Base-by-base conservation (phyloP, 2,329 filamentous ascomycete genomes). In the Fusarium tuaranense region DNA sequence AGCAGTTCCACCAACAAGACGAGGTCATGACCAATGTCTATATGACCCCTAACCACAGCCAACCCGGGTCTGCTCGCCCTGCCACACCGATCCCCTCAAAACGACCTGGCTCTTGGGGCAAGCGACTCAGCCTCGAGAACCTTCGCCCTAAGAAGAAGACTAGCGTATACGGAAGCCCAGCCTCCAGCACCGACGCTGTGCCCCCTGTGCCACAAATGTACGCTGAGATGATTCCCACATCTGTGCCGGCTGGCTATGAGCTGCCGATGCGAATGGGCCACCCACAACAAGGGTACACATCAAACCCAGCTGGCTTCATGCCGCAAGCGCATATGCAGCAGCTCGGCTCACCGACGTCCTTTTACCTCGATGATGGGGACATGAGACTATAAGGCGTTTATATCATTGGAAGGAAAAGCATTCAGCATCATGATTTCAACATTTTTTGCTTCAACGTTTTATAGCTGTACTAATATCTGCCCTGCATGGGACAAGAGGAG, bases 81-180 rank as follows among this genome's bases (percentile, higher is more conserved):
- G 83, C 81, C 7, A 84, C 83, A 22, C 83, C 83, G 8, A 81
- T 82, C 16, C 83, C 83, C 2, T 78, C 82, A 65, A 84, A 84
- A 69, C 79, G 83, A 65, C 83, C 83, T 25, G 82, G 80, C 30
- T 84, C 83, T 5, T 84, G 83, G 83, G 80, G 81, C 16, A 81
- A 83, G 60, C 76, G 82, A 34, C 76, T 82, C 25, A 83, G 80
- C 73, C 81, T 84, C 70, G 83, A 84, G 69, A 82, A 79, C 67
- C 69, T 84, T 27, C 81, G 82, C 9, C 82, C 83, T 6, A 78
- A 79, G 72, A 84, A 83, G 78, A 82, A 82, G 74, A 72, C 77
- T 14, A 79, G 75, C 22, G 77, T 80, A n/a, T 80, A 81, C 46
- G 79, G 77, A 32, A 80, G 78, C 68, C 79, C 80, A 2, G 67